Percentiles rank a stretch among this genome's conserved stretches.
Evolutionary conservation across 371 early-diverging fungal genomes (phyloP).

Genomic region (Mortierella sp.): DNA sequence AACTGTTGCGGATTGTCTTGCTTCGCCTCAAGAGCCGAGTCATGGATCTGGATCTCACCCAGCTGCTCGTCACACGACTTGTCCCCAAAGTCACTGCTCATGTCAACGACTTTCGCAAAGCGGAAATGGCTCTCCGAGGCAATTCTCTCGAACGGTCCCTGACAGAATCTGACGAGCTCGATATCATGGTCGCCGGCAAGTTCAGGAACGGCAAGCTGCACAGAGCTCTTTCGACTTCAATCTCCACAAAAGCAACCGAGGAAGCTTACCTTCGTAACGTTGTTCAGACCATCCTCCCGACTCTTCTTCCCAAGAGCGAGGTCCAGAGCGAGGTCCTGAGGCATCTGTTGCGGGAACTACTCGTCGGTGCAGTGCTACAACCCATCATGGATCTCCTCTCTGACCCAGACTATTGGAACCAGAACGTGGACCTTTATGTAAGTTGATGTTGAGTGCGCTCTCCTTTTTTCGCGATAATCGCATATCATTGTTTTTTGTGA

Average conservation of each 20-base stretch:
- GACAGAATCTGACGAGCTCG: slow-evolving; percentile 72
- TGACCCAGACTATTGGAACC: slow-evolving; percentile 91
- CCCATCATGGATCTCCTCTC: slow-evolving; percentile 79
- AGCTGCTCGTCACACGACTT: slow-evolving; percentile 69
- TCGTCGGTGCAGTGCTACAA: slow-evolving; percentile 77
- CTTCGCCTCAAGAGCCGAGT: slow-evolving; percentile 59
- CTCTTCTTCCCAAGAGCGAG: slow-evolving; percentile 69
- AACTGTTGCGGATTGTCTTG: slow-evolving; percentile 62
- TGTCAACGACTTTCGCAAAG: slow-evolving; percentile 74
- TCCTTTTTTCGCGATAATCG: not conserved
- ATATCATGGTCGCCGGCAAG: slow-evolving; percentile 72
- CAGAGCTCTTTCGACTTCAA: slow-evolving; percentile 67
- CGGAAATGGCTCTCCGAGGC: slow-evolving; percentile 73
- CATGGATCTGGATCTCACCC: slow-evolving; percentile 69
- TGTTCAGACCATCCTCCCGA: slow-evolving; percentile 74
- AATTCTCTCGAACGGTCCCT: slow-evolving; percentile 65
- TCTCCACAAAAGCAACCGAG: slow-evolving; percentile 66
- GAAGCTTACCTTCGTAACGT: slow-evolving; percentile 77
- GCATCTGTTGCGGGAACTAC: slow-evolving; percentile 81
- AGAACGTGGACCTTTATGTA: slow-evolving; percentile 76
- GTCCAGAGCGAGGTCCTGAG: slow-evolving; percentile 68
- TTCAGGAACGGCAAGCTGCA: slow-evolving; percentile 75
- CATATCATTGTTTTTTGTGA: not conserved
- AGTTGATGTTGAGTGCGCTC: slow-evolving; percentile 21
- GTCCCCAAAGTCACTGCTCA: slow-evolving; percentile 80